Percentiles rank a stretch among this genome's conserved stretches.
Evolutionary conservation across 352 stramenopile species (phyloP).

Genomic region (Pythium grandisporangium): DNA sequence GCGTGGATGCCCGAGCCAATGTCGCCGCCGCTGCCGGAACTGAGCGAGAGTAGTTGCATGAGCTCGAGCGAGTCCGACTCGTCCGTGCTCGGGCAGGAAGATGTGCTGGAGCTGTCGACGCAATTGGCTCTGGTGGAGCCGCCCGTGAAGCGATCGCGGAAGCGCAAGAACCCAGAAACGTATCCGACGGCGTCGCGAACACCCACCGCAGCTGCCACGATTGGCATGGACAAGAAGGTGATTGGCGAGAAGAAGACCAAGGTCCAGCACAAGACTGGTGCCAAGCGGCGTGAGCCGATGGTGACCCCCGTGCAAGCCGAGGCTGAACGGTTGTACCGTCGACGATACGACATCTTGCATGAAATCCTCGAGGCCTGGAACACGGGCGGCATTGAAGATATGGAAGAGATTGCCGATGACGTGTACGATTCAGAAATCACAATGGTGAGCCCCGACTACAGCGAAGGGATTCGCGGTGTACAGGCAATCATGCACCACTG

Average conservation of each 20-base stretch:
- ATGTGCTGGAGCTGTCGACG: neutral
- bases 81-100: conserved; percentile 8
- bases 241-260: conserved; percentile 21
- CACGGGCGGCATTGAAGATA: conserved; percentile 70
- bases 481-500: conserved; percentile 69
- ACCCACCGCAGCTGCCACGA: conserved; percentile 9
- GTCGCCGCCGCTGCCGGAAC: conserved; percentile 9
- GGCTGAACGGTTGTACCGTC: conserved; percentile 42
- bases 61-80: conserved; percentile 13
- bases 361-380: conserved; percentile 75
- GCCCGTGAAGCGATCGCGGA: conserved; percentile 23
- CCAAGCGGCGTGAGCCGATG: conserved; percentile 11
- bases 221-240: conserved; percentile 34
- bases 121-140: neutral
- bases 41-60: conserved; percentile 9
- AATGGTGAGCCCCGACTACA: conserved; percentile 55
- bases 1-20: neutral
- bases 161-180: conserved; percentile 50
- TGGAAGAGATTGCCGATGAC: conserved; percentile 70
- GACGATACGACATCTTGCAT: conserved; percentile 65
- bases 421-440: conserved; percentile 70
- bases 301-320: conserved; percentile 21
- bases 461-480: conserved; percentile 48
- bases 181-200: conserved; percentile 6
- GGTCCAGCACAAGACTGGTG: neutral